Conservation (phyloP, 768 basidiomycete genomes). For the Termitomyces heimii region DNA sequence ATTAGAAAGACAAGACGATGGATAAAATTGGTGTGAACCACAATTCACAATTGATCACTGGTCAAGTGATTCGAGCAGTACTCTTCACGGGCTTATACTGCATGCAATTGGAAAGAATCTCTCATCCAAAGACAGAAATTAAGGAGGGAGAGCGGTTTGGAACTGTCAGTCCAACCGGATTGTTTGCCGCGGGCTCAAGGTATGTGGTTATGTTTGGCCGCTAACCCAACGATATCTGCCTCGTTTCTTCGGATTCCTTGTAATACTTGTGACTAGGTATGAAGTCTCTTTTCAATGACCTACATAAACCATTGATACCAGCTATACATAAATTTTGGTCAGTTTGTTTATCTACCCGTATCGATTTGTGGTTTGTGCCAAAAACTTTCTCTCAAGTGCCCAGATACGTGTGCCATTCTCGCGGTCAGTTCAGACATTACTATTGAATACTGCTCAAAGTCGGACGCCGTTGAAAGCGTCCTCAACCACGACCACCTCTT, state of each 20-base stretch:
- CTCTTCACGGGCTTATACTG: not conserved
- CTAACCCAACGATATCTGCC: too few species aligned
- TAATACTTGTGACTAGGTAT: too few species aligned
- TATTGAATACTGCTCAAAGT: not conserved
- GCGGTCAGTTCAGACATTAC: not conserved
- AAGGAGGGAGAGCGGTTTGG: not conserved
- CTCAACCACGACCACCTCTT: not conserved
- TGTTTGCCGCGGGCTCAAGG: not conserved
- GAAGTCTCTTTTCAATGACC: too few species aligned
- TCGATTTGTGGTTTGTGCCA: not conserved
- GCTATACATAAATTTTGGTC: too few species aligned
- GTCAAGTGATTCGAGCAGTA: too few species aligned
- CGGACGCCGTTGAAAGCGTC: not conserved
- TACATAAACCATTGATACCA: not conserved
- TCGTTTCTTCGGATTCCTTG: too few species aligned
- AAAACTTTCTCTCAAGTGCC: not conserved
- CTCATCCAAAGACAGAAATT: not conserved
- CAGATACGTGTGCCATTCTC: not conserved
- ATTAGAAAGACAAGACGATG: constrained; percentile 1
- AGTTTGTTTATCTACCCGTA: not conserved
- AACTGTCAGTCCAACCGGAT: not conserved
- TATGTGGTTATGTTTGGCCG: not conserved
- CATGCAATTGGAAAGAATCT: not conserved
- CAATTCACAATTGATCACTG: not conserved
- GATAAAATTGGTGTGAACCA: not conserved